Conservation (phyloP, 2,329 filamentous ascomycete genomes). For the Helotiales sp. region DNA sequence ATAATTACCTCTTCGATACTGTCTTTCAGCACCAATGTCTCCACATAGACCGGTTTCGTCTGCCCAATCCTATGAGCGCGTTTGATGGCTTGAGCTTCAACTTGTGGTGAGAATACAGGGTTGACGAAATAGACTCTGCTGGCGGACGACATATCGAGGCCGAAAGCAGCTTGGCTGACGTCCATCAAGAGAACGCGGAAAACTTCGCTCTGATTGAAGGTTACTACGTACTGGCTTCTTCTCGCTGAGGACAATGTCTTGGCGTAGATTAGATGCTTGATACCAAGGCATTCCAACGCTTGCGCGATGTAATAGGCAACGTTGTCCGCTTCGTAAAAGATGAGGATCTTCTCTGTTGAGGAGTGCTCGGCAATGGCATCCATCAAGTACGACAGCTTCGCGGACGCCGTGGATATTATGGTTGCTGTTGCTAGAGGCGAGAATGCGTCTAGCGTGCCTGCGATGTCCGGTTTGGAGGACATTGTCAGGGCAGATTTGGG, state of each 20-base stretch:
- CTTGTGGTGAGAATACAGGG: slow-evolving; percentile 81
- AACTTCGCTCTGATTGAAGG: slow-evolving; percentile 63
- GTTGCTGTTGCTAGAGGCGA: slow-evolving; percentile 46
- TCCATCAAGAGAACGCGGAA: slow-evolving; percentile 83
- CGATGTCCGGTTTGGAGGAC: slow-evolving; percentile 31
- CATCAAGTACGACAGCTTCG: slow-evolving; percentile 86
- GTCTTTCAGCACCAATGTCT: slow-evolving; percentile 79
- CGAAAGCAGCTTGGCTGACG: slow-evolving; percentile 85
- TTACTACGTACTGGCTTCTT: slow-evolving; percentile 75
- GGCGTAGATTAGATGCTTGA: slow-evolving; percentile 70
- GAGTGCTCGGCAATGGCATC: slow-evolving; percentile 73
- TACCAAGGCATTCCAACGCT: slow-evolving; percentile 73
- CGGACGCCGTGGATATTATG: slow-evolving; percentile 77
- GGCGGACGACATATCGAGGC: slow-evolving; percentile 82
- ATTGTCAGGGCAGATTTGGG: slow-evolving; percentile 33
- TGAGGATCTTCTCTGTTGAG: slow-evolving; percentile 78
- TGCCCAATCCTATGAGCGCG: slow-evolving; percentile 89
- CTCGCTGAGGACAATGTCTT: slow-evolving; percentile 63
- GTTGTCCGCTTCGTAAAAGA: slow-evolving; percentile 92
- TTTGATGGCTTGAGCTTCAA: slow-evolving; percentile 91
- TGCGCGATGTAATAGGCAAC: slow-evolving; percentile 85
- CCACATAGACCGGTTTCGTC: slow-evolving; percentile 76
- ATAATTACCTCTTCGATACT: slow-evolving; percentile 88
- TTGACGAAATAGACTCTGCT: slow-evolving; percentile 89
- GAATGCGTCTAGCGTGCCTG: slow-evolving; percentile 24